These are phyloP conservation scores for Haematococcus lacustris DNA, from an alignment of 139 green algal genomes.

Conservation along the genomic window DNA sequence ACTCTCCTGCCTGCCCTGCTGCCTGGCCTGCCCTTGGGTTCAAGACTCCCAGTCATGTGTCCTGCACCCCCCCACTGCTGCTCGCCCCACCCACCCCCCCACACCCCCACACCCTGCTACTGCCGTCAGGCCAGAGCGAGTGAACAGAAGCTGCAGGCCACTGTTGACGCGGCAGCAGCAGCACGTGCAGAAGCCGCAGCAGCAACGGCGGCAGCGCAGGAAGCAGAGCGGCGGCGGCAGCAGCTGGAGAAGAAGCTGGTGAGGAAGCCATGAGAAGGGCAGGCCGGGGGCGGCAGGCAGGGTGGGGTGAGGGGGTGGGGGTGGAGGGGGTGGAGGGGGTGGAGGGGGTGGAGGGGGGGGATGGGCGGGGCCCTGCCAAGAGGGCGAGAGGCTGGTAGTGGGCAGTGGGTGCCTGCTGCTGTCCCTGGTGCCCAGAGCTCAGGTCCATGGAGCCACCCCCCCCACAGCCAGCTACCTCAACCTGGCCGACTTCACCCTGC, in stretches of 20 bases:
- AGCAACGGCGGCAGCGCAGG: conserved; percentile 10
- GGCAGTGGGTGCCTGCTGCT: neutral
- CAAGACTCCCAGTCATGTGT: neutral
- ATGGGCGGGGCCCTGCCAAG: neutral
- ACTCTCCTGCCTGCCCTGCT: neutral
- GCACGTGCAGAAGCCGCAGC: neutral
- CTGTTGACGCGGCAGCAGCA: neutral
- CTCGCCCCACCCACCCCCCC: neutral
- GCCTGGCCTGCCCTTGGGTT: neutral
- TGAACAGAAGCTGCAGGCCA: conserved; percentile 1
- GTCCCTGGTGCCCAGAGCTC: neutral
- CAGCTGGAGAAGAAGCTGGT: conserved; percentile 51
- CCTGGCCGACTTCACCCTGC: too few species aligned
- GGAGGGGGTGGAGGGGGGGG: too few species aligned
- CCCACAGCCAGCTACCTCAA: too few species aligned
- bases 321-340: neutral
- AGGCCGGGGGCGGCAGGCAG: neutral
- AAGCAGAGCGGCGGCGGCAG: conserved; percentile 36
- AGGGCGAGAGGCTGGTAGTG: neutral
- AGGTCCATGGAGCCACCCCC: too few species aligned
- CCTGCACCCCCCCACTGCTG: neutral
- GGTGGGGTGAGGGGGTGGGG: neutral
- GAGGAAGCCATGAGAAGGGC: neutral
- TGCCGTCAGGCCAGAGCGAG: neutral
- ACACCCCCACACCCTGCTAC: neutral